Conservation (phyloP, 1,284 basidiomycete species). For the Phlebopus sp. region DNA sequence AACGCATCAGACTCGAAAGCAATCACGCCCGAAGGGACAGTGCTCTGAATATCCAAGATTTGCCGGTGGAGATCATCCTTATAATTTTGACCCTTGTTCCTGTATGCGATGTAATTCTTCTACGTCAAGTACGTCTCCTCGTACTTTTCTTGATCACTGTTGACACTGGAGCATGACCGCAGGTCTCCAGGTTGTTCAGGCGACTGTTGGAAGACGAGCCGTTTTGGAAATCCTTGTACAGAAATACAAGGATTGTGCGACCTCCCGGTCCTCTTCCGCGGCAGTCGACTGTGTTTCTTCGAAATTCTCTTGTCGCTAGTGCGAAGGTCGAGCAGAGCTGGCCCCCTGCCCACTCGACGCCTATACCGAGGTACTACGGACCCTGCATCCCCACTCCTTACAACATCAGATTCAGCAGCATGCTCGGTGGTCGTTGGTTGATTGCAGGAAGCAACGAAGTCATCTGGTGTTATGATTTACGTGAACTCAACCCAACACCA, state of each 20-base stretch:
- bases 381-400: neutral
- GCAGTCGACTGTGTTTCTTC: neutral
- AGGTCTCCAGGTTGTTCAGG: slow-evolving; percentile 6
- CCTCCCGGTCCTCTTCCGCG: slow-evolving; percentile 4
- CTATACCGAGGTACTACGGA: neutral
- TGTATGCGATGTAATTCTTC: neutral
- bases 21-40: too few species aligned
- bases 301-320: neutral
- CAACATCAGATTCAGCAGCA: neutral
- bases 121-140: slow-evolving; percentile 1
- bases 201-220: slow-evolving; percentile 2
- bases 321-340: slow-evolving; percentile 5
- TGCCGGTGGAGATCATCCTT: slow-evolving; percentile 7
- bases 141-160: neutral
- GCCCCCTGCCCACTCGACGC: neutral
- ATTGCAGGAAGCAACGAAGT: slow-evolving; percentile 1
- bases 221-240: slow-evolving; percentile 6
- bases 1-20: too few species aligned
- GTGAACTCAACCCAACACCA: neutral
- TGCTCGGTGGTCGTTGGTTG: slow-evolving; percentile 5
- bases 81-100: slow-evolving; percentile 1
- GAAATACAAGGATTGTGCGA: slow-evolving; percentile 1
- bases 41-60: neutral
- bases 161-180: neutral
- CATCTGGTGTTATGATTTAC: slow-evolving; percentile 2